Percentiles rank a stretch among this genome's conserved stretches.
Evolutionary conservation across 2,329 filamentous ascomycete species (phyloP).

Genomic region (Ceratocystis huliohia): DNA sequence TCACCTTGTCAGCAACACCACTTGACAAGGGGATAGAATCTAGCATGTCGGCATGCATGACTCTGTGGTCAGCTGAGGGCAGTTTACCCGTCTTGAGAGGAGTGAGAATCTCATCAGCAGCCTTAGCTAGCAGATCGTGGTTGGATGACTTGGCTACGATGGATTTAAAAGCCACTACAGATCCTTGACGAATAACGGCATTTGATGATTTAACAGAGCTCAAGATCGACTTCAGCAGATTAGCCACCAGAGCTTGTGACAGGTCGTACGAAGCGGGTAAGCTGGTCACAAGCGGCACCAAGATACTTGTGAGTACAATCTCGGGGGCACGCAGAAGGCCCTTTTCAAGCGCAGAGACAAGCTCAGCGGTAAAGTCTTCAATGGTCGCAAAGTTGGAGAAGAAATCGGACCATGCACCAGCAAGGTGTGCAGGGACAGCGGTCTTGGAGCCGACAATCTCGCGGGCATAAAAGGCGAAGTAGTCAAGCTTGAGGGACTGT

Average conservation of each 20-base stretch:
- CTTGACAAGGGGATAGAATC: conserved; percentile 47
- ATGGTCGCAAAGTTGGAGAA: conserved; percentile 60
- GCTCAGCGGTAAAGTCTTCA: conserved; percentile 61
- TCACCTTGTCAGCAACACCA: conserved; percentile 52
- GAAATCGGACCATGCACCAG: conserved; percentile 65
- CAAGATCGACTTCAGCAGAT: conserved; percentile 75
- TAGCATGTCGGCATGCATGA: conserved; percentile 72
- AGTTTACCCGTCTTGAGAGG: conserved; percentile 78
- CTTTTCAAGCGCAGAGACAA: conserved; percentile 78
- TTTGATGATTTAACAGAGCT: conserved; percentile 89
- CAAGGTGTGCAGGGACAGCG: conserved; percentile 57
- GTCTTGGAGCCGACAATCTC: conserved; percentile 73
- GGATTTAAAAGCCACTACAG: conserved; percentile 58
- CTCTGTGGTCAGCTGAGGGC: conserved; percentile 70
- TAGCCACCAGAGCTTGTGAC: conserved; percentile 56
- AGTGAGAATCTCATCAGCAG: conserved; percentile 62
- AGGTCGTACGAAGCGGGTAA: conserved; percentile 63
- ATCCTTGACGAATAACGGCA: conserved; percentile 59
- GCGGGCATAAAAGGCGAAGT: conserved; percentile 71
- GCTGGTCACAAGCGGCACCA: conserved; percentile 59
- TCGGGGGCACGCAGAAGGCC: conserved; percentile 80
- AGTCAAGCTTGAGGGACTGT: conserved; percentile 49
- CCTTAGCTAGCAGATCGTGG: conserved; percentile 46
- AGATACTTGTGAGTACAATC: conserved; percentile 66
- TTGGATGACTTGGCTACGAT: conserved; percentile 52